Base-by-base conservation (phyloP, 257 asterid species). In the Scutellaria minor region DNA sequence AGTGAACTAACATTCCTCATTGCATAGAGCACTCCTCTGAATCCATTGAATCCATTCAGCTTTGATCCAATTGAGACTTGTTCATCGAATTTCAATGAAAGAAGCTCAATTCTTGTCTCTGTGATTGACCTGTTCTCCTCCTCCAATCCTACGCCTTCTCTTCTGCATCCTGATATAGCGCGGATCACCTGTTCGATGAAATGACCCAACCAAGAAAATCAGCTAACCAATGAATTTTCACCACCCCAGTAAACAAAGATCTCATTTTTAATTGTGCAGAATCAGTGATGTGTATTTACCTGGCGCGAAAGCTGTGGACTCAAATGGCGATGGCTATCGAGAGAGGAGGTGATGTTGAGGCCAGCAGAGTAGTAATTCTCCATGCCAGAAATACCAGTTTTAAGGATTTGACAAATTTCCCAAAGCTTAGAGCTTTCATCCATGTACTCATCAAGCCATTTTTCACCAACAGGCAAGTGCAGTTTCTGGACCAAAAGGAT, bases 391-490 rank as follows among this genome's bases (percentile, higher is more conserved):
- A 83, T 71, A 3, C 97, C 96, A 44, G 82, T 78, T 79, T 90
- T 92, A 45, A 92, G 89, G 44, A 88, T 88, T 77, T 83, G 96
- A 35, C 98, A 92, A 50, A 87, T 88, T 77, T 90, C 96, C 98
- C 98, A 92, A 46, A 92, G 91, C 85, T 90, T 92, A 15, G 94
- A 83, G 63, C 97, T 92, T 68, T 92, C 98, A 78, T 92, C 98
- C 98, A 92, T 92, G 70, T 92, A 92, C 50, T 90, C 97, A 75
- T 92, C 98, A 46, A 92, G 98, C 98, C 98, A 92, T 50, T 92
- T 92, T 46, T 87, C 98, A 6, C 98, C 98, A 3, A 81, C 96
- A 5, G 98, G 98, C 73, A 92, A 71, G 68, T 85, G 93, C 14
- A 92, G 98, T 57, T 88, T 92, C 72, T 89, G 95, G 6, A 88